Evolutionary conservation across 208 protist genomes (phyloP), one percentile per base, ranked within the genome.

Genomic region (Crithidia bombi): DNA sequence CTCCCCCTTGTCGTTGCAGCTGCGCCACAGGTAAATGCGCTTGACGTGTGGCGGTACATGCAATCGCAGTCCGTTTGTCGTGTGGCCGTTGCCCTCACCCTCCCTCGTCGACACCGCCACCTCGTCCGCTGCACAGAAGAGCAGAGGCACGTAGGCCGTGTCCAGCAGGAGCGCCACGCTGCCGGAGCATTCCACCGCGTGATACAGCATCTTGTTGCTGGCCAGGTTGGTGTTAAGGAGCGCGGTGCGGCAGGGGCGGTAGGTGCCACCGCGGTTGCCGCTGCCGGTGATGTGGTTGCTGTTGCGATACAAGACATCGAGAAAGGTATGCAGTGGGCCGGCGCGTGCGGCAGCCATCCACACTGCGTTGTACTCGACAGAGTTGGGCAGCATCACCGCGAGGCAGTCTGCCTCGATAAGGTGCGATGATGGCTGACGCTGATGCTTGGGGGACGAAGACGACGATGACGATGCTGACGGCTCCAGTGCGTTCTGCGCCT

Each of bases 221-320:
- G 67, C 51, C 35, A 91, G 59, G 50, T 87, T 87, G 0, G 85
- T 91, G 79, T 91, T 87, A 52, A 91, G 63, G 23, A 91, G 79
- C 12, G 85, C 85, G 19, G 76, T 75, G 25, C 74, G 68, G 58
- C 85, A 91, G 14, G 78, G 74, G 25, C 75, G 77, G 62, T 90
- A 90, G 32, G 46, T 66, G 25, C 43, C 38, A 9, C 56, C 44
- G 44, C 23, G 50, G 17, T 49, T 25, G 14, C 63, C 36, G 55
- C 49, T 69, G 44, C 26, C 63, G 54, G 14, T 66, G 43, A 33
- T 69, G 69, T 64, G 69, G 50, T 66, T 73, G 43, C 46, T 51
- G 51, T 65, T 66, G 59, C 56, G 64, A 58, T 87, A 82, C 26
- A 90, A 69, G 25, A 65, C 55, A 51, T 78, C 56, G 32, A 90